Conservation (phyloP, 2,329 filamentous ascomycete genomes). For the Plectosphaerella cucumerina region DNA sequence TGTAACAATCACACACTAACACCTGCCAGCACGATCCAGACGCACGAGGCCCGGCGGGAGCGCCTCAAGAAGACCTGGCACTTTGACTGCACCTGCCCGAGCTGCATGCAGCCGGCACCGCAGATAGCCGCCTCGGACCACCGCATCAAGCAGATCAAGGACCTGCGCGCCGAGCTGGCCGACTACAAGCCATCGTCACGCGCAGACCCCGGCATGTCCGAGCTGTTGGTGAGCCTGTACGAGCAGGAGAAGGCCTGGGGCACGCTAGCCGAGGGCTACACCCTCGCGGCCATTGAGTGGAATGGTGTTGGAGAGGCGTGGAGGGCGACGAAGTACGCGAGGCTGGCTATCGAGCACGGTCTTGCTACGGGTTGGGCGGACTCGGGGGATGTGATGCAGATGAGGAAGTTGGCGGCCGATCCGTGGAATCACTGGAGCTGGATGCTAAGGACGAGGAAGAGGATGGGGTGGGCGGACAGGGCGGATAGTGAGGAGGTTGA, state of each 20-base stretch:
- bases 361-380: conserved; percentile 14
- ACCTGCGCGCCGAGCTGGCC: conserved; percentile 23
- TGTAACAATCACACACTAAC: neutral
- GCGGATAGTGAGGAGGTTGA: conserved; percentile 9
- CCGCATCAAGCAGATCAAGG: conserved; percentile 29
- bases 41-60: conserved; percentile 21
- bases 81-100: conserved; percentile 34
- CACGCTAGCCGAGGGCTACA: conserved; percentile 28
- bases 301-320: conserved; percentile 34
- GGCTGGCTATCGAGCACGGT: conserved; percentile 30
- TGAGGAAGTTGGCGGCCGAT: conserved; percentile 26
- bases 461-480: conserved; percentile 21
- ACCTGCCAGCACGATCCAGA: conserved; percentile 22
- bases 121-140: conserved; percentile 28
- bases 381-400: conserved; percentile 26
- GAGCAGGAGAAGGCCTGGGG: conserved; percentile 34
- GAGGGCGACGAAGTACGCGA: conserved; percentile 31
- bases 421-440: conserved; percentile 36
- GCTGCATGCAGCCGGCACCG: conserved; percentile 25
- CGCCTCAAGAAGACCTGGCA: conserved; percentile 30
- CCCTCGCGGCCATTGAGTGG: conserved; percentile 31
- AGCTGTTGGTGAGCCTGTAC: conserved; percentile 32
- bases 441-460: conserved; percentile 25
- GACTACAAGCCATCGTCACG: conserved; percentile 22
- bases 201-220: conserved; percentile 31